Conservation (phyloP, 2,329 filamentous ascomycete species). For the Sclerotinia glacialis region DNA sequence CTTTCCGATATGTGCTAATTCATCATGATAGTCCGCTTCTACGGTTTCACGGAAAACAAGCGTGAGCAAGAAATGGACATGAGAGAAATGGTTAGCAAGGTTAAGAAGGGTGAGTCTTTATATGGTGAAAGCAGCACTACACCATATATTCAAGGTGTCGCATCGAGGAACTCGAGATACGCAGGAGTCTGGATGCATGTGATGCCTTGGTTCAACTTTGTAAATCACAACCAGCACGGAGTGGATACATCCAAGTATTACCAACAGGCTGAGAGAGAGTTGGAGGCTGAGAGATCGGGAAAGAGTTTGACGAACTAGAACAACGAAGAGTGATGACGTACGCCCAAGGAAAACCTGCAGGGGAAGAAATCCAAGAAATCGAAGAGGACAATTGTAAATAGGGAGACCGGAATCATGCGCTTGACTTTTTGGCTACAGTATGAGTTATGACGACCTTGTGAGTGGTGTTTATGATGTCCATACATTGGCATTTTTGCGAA, state of each 20-base stretch:
- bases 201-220: conserved; percentile 96
- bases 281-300: conserved; percentile 69
- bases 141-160: conserved; percentile 90
- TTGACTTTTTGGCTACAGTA: not conserved
- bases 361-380: conserved; percentile 2
- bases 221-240: conserved; percentile 91
- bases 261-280: conserved; percentile 86
- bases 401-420: conserved; percentile 16
- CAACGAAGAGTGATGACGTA: not conserved
- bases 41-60: conserved; percentile 88
- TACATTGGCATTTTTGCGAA: not conserved
- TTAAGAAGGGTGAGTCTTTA: conserved; percentile 85
- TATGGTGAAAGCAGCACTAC: conserved; percentile 79
- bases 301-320: conserved; percentile 28
- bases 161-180: conserved; percentile 89
- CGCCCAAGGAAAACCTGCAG: conserved; percentile 10
- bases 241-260: conserved; percentile 99
- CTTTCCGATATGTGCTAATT: conserved; percentile 41
- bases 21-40: conserved; percentile 71
- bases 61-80: conserved; percentile 95
- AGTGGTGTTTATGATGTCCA: not conserved
- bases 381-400: conserved; percentile 19
- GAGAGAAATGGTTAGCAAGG: conserved; percentile 95
- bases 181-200: conserved; percentile 78
- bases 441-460: not conserved